Percentiles rank a stretch among this genome's conserved stretches.
These are phyloP conservation scores for Sporobolomyces pararoseus DNA, from an alignment of 768 basidiomycete species.

Conservation along the genomic window DNA sequence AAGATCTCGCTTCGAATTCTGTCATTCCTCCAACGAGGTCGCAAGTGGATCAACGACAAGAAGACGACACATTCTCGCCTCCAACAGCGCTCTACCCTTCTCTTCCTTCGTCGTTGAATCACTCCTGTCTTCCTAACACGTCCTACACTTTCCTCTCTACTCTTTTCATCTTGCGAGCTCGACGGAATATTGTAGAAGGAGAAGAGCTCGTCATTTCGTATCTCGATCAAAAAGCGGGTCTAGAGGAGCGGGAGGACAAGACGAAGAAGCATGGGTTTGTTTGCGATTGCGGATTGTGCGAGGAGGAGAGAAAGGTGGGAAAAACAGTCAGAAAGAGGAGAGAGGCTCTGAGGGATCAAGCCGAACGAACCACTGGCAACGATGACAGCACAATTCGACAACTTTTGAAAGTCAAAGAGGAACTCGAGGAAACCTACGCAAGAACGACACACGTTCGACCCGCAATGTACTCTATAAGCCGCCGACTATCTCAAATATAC, in stretches of 20 bases:
- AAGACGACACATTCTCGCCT: constrained; percentile 63
- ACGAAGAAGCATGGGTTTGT: constrained; percentile 48
- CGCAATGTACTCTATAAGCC: constrained; percentile 17
- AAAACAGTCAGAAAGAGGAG: background rate
- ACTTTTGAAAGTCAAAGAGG: background rate
- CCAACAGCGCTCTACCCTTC: constrained; percentile 72
- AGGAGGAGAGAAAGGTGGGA: constrained; percentile 55
- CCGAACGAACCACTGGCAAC: background rate
- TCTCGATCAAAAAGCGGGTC: constrained; percentile 58
- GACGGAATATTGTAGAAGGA: constrained; percentile 60
- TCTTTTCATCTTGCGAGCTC: constrained; percentile 71
- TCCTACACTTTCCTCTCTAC: constrained; percentile 73
- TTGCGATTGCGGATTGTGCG: constrained; percentile 67
- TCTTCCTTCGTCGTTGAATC: constrained; percentile 82
- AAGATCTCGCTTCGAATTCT: constrained; percentile 14
- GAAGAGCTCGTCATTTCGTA: constrained; percentile 74
- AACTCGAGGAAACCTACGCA: background rate
- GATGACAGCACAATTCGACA: background rate
- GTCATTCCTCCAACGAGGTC: background rate
- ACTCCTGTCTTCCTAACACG: constrained; percentile 73
- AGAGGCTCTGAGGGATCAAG: background rate
- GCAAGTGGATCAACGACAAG: background rate
- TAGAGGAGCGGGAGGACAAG: constrained; percentile 46
- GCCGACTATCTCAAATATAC: constrained; percentile 12
- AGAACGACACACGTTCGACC: background rate